Percentiles rank a stretch among this genome's conserved stretches.
Conservation (phyloP, 1,284 basidiomycete genomes). For the Cutaneotrichosporon sp. region DNA sequence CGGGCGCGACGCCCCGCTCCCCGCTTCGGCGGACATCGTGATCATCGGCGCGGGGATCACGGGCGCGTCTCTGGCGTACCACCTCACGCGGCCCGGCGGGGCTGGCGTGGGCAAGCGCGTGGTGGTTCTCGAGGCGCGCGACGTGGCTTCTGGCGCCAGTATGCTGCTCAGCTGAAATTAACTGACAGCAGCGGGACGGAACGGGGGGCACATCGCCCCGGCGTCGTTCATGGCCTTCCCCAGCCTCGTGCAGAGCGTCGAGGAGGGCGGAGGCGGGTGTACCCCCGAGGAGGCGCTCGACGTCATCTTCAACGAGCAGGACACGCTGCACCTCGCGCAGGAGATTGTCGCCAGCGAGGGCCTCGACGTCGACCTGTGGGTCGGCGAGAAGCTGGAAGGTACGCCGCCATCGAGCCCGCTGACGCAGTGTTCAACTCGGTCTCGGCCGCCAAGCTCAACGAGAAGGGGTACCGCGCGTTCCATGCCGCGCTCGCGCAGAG, state of each 20-base stretch:
- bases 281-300: slow-evolving; percentile 47
- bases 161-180: neutral
- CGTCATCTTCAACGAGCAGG: slow-evolving; percentile 62
- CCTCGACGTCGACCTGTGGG: slow-evolving; percentile 36
- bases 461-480: neutral
- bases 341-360: slow-evolving; percentile 59
- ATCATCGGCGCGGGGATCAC: slow-evolving; percentile 35
- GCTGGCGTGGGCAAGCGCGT: slow-evolving; percentile 30
- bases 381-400: slow-evolving; percentile 33
- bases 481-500: neutral
- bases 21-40: slow-evolving; percentile 29
- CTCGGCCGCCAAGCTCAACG: neutral
- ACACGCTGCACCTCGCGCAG: slow-evolving; percentile 66
- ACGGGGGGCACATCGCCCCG: slow-evolving; percentile 46
- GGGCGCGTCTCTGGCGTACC: slow-evolving; percentile 33
- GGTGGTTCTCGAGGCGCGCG: slow-evolving; percentile 43
- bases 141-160: slow-evolving; percentile 45
- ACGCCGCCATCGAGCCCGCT: neutral
- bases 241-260: slow-evolving; percentile 25
- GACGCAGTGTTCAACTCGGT: slow-evolving; percentile 1
- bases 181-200: slow-evolving; percentile 30
- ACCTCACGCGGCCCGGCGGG: slow-evolving; percentile 31
- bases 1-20: slow-evolving; percentile 25
- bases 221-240: slow-evolving; percentile 28
- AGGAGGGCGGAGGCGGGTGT: slow-evolving; percentile 36